Conservation (phyloP, 148 eudicot species). For the Fagopyrum esculentum region DNA sequence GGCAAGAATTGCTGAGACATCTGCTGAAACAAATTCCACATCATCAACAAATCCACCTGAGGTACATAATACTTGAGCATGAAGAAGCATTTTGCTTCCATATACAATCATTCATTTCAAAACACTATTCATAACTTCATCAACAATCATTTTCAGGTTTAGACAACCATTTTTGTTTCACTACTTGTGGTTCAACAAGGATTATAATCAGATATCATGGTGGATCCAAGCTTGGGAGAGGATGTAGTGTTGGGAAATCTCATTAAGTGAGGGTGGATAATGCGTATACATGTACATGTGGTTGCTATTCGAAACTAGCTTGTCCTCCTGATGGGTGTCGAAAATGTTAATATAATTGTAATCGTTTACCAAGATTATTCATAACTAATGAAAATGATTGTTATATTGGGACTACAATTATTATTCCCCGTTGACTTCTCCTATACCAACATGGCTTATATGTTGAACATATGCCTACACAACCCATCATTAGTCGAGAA, state of each 20-base stretch:
- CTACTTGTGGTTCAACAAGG: not conserved
- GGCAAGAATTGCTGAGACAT: conserved; percentile 57
- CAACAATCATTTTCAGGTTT: conserved; percentile 4
- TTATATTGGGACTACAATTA: no score
- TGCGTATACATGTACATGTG: conserved; percentile 6
- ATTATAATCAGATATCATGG: not conserved
- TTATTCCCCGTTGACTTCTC: no score
- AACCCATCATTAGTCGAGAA: no score
- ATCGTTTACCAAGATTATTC: not conserved
- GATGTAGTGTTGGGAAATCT: not conserved
- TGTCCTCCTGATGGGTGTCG: not conserved
- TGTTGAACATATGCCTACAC: no score
- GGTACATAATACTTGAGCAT: conserved; percentile 24
- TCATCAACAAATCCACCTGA: conserved; percentile 26
- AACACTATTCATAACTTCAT: not conserved
- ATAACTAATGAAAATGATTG: no score
- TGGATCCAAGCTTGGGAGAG: not conserved
- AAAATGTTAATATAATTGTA: not conserved
- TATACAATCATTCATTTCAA: not conserved
- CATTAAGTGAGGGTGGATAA: not conserved
- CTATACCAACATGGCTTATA: no score
- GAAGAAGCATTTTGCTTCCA: not conserved
- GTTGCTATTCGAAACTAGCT: not conserved
- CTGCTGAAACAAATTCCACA: conserved; percentile 36
- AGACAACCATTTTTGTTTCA: not conserved